Conservation (phyloP, 1,284 basidiomycete genomes). For the Ceratorhiza oryzae-sativae region DNA sequence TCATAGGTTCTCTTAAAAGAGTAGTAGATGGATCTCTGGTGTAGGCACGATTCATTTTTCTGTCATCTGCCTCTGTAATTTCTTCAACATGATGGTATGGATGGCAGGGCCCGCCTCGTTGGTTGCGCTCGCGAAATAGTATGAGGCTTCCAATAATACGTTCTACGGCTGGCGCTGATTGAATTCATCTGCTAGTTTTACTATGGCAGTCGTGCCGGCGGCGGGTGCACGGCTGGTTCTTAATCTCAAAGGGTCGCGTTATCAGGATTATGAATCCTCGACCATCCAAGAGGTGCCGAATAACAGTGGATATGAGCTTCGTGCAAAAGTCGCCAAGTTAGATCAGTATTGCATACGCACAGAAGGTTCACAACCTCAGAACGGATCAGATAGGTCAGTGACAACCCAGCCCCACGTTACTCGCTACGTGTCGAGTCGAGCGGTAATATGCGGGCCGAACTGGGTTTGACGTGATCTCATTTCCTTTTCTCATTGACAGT, state of each 20-base stretch:
- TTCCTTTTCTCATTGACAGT: too few relatives aligned
- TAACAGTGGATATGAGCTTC: not conserved
- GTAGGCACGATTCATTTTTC: slow-evolving; percentile 37
- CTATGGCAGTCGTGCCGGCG: slow-evolving; percentile 29
- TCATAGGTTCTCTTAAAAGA: not conserved
- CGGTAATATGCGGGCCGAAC: too few relatives aligned
- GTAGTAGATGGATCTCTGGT: not conserved
- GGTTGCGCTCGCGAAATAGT: slow-evolving; percentile 28
- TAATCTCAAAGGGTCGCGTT: slow-evolving; percentile 31
- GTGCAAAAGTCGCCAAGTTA: not conserved
- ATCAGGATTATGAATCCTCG: not conserved
- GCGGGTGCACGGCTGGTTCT: slow-evolving; percentile 37
- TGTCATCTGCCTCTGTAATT: slow-evolving; percentile 25
- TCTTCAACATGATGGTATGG: slow-evolving; percentile 29
- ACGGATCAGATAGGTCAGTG: not conserved
- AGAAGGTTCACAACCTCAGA: not conserved
- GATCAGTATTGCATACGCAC: not conserved
- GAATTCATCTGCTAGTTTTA: slow-evolving; percentile 6
- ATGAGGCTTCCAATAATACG: not conserved
- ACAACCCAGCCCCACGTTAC: not conserved
- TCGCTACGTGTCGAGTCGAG: too few relatives aligned
- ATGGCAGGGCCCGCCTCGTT: slow-evolving; percentile 10
- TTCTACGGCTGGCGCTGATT: not conserved
- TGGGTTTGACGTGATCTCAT: too few relatives aligned
- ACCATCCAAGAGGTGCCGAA: not conserved